Conservation (phyloP, 345 rosid species). For the Aquilaria malaccensis region DNA sequence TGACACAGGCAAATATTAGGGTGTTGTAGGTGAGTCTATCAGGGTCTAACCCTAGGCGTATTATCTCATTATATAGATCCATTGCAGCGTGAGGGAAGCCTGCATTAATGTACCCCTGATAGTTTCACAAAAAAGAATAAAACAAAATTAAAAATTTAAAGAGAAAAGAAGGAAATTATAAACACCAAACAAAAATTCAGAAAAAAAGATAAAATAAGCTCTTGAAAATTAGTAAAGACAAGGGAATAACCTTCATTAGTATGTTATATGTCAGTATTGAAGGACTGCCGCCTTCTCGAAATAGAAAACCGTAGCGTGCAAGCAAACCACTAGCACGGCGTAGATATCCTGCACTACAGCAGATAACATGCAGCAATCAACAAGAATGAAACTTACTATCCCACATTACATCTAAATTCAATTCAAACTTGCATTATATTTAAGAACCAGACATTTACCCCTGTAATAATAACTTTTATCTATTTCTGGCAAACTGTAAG, state of each 20-base stretch:
- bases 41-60: slow-evolving; percentile 44
- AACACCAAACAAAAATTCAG: not conserved
- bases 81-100: slow-evolving; percentile 52
- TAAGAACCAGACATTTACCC: no score
- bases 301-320: slow-evolving; percentile 54
- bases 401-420: no score
- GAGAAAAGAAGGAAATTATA: not conserved
- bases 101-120: slow-evolving; percentile 48
- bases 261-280: slow-evolving; percentile 49
- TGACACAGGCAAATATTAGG: slow-evolving; percentile 50
- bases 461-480: no score
- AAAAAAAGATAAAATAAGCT: not conserved
- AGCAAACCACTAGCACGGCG: slow-evolving; percentile 77
- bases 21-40: slow-evolving; percentile 65
- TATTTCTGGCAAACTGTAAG: no score
- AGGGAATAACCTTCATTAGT: slow-evolving; percentile 59
- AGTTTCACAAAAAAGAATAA: slow-evolving; percentile 5
- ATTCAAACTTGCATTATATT: no score
- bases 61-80: slow-evolving; percentile 40
- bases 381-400: not conserved
- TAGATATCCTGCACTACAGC: slow-evolving; percentile 78
- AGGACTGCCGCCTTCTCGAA: slow-evolving; percentile 45
- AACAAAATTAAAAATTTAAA: not conserved
- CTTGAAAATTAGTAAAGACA: slow-evolving; percentile 5
- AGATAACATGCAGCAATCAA: slow-evolving; percentile 18